These are phyloP conservation scores for Syncephalis plumigaleata DNA, from an alignment of 371 early-diverging fungal genomes.

Conservation along the genomic window DNA sequence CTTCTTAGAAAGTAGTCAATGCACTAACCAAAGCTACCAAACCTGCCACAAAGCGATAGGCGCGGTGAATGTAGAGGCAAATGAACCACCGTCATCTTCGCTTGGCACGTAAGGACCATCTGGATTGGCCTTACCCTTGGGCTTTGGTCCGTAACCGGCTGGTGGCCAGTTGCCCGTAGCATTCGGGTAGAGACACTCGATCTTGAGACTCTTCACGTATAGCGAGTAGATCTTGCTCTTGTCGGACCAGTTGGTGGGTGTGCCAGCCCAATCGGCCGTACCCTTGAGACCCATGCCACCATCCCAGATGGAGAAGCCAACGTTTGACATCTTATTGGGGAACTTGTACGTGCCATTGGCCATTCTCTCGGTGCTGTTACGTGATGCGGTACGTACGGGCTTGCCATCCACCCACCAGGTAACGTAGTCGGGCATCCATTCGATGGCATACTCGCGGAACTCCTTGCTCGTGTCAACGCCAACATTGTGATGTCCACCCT, in stretches of 20 bases:
- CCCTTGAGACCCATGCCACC: conserved; percentile 33
- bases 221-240: conserved; percentile 16
- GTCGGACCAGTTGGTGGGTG: conserved; percentile 33
- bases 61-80: too few species aligned
- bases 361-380: conserved; percentile 12
- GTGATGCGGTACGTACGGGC: conserved; percentile 20
- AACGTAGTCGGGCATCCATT: conserved; percentile 33
- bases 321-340: conserved; percentile 28
- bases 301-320: conserved; percentile 53
- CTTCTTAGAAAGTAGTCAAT: too few species aligned
- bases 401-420: conserved; percentile 32
- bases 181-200: not conserved
- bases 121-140: too few species aligned
- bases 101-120: too few species aligned
- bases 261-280: conserved; percentile 47
- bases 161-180: not conserved
- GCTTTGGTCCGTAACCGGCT: conserved; percentile 3
- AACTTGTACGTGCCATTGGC: conserved; percentile 16
- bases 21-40: too few species aligned
- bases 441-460: conserved; percentile 22
- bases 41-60: too few species aligned
- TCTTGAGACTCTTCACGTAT: conserved; percentile 16
- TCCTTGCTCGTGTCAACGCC: conserved; percentile 9
- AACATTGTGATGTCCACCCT: conserved; percentile 8
- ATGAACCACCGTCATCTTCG: too few species aligned